Percentiles rank a stretch among this genome's conserved stretches.
These are phyloP conservation scores for Podospora tetraspora DNA, from an alignment of 495 filamentous ascomycete genomes.

Conservation along the genomic window DNA sequence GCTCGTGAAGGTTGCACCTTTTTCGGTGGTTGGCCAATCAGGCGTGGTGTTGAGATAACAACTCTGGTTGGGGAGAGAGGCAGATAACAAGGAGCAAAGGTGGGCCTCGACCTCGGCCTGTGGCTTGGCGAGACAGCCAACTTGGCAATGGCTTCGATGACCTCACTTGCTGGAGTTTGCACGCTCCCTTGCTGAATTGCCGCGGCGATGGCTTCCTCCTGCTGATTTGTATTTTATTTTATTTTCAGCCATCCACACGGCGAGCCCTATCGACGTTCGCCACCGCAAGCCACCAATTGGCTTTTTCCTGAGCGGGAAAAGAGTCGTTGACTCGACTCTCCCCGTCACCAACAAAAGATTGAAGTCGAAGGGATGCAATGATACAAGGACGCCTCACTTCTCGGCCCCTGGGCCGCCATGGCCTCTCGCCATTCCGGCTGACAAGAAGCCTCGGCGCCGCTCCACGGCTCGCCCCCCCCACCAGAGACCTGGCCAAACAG, in stretches of 20 bases:
- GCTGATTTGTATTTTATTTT: neutral
- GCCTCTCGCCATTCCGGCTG: neutral
- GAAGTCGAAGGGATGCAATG: constrained; percentile 22
- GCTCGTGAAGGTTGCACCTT: neutral
- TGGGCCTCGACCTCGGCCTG: neutral
- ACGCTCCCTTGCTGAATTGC: constrained; percentile 1
- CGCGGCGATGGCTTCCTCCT: neutral
- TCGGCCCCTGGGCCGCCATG: constrained; percentile 14
- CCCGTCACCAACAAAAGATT: neutral
- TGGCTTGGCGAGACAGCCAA: neutral
- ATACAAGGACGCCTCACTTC: constrained; percentile 19
- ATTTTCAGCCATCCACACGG: neutral
- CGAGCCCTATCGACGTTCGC: neutral
- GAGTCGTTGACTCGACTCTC: neutral
- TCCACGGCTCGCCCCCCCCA: neutral
- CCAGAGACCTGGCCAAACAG: neutral
- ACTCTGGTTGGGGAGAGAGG: constrained; percentile 1
- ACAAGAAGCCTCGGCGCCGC: constrained; percentile 2
- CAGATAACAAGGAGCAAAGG: neutral
- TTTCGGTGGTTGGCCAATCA: constrained; percentile 2
- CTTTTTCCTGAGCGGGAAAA: neutral
- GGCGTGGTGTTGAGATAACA: neutral
- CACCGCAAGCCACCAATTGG: neutral
- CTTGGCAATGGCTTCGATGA: constrained; percentile 15
- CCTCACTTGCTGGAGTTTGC: constrained; percentile 11